Evolutionary conservation across 345 rosid species (phyloP).

Genomic region (Salix arbutifolia): DNA sequence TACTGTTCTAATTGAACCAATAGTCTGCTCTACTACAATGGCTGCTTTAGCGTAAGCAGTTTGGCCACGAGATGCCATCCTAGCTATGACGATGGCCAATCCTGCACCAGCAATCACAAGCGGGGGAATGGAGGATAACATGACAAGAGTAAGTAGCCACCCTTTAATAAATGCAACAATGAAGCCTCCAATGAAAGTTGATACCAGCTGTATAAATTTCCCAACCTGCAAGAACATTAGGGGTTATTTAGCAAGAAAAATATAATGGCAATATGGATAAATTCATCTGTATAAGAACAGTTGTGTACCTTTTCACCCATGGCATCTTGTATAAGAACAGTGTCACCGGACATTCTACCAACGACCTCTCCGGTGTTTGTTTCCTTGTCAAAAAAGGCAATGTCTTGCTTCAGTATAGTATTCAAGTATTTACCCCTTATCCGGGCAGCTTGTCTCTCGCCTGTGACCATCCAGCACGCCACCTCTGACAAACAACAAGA

Average conservation of each 20-base stretch:
- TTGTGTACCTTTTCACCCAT: conserved; percentile 88
- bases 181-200: conserved; percentile 82
- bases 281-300: neutral
- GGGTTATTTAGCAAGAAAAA: neutral
- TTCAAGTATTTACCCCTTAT: conserved; percentile 63
- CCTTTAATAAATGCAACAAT: conserved; percentile 65
- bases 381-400: conserved; percentile 73
- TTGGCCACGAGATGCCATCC: conserved; percentile 69
- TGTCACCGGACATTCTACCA: conserved; percentile 97
- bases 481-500: conserved; percentile 53
- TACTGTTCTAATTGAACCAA: conserved; percentile 85
- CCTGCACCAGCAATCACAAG: conserved; percentile 58
- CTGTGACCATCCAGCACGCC: conserved; percentile 81
- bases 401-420: conserved; percentile 78
- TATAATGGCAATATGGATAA: neutral
- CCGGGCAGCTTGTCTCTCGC: conserved; percentile 79
- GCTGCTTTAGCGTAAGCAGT: conserved; percentile 80
- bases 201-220: conserved; percentile 61
- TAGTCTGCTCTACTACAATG: conserved; percentile 73
- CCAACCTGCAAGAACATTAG: conserved; percentile 56
- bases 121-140: conserved; percentile 65
- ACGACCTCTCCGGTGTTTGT: conserved; percentile 86
- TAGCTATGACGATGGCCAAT: conserved; percentile 48
- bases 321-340: conserved; percentile 88
- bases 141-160: conserved; percentile 81